Conservation (phyloP, 257 asterid genomes). For the Voacanga thouarsii region DNA sequence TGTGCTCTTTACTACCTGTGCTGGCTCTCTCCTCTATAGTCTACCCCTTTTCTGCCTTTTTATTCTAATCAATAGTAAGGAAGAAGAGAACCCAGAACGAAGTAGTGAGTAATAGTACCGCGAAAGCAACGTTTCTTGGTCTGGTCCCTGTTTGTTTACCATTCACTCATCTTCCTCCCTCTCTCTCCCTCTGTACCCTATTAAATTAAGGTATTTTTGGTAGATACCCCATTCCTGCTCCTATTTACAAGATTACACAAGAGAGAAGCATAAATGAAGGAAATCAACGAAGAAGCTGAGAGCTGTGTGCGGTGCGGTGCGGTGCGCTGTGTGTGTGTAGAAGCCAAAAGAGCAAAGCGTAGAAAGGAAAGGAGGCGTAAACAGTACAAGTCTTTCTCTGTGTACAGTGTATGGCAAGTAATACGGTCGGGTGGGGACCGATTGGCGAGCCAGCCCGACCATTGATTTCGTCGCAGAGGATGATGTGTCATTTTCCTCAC, state of each 20-base stretch:
- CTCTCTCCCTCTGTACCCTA: constrained; percentile 10
- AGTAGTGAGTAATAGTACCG: constrained; percentile 21
- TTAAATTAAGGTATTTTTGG: constrained; percentile 8
- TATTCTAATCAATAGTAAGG: not conserved
- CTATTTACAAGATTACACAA: not conserved
- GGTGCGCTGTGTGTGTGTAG: not conserved
- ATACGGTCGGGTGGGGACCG: constrained; percentile 5
- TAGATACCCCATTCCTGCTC: not conserved
- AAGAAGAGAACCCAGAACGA: constrained; percentile 6
- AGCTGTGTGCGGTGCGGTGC: not conserved
- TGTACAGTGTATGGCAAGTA: not conserved
- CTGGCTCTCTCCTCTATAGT: not conserved
- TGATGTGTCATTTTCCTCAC: constrained; percentile 37
- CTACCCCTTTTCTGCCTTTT: constrained; percentile 30
- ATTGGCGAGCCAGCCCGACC: constrained; percentile 8
- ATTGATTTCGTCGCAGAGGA: constrained; percentile 9
- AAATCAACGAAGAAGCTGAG: not conserved
- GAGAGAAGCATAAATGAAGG: not conserved
- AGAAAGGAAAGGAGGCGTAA: not conserved
- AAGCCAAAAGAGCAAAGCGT: not conserved
- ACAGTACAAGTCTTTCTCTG: not conserved
- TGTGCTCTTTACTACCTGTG: too few relatives aligned
- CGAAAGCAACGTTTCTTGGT: constrained; percentile 35
- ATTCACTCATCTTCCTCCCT: constrained; percentile 1
- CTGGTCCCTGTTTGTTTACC: constrained; percentile 30